These are phyloP conservation scores for Phyllosticta paracitricarpa DNA, from an alignment of 2,329 filamentous ascomycete genomes.

Conservation along the genomic window DNA sequence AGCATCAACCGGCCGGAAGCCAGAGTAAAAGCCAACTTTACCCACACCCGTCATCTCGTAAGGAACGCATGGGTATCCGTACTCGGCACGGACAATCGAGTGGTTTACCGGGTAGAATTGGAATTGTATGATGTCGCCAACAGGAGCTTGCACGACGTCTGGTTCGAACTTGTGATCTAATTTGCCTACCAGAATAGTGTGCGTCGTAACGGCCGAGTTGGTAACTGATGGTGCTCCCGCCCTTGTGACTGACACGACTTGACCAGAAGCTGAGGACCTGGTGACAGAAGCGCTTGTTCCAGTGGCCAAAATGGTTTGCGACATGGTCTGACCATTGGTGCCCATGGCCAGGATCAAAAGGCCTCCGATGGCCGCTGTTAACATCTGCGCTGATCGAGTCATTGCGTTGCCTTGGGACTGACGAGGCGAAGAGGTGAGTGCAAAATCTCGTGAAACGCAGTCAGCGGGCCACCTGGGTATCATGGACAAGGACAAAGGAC, in stretches of 20 bases:
- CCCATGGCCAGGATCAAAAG: background rate
- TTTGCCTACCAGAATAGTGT: constrained; percentile 7
- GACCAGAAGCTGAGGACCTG: background rate
- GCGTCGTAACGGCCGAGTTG: background rate
- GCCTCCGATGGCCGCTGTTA: background rate
- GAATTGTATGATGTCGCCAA: constrained; percentile 28
- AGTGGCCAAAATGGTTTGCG: background rate
- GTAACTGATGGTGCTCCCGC: background rate
- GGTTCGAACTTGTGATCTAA: constrained; percentile 9
- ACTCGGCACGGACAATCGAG: constrained; percentile 33
- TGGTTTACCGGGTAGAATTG: constrained; percentile 34
- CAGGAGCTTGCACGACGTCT: constrained; percentile 4
- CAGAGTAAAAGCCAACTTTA: constrained; percentile 23
- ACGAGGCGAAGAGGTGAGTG: background rate
- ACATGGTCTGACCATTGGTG: background rate
- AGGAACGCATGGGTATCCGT: constrained; percentile 30
- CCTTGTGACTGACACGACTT: background rate
- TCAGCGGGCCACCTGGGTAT: background rate
- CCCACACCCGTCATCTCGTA: constrained; percentile 22
- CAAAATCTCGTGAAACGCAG: background rate
- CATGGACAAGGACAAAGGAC: background rate
- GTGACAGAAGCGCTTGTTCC: background rate
- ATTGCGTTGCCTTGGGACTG: background rate
- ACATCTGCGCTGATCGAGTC: background rate
- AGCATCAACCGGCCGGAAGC: constrained; percentile 14